Conservation (phyloP, 352 stramenopile genomes). For the Globisporangium paddicum region DNA sequence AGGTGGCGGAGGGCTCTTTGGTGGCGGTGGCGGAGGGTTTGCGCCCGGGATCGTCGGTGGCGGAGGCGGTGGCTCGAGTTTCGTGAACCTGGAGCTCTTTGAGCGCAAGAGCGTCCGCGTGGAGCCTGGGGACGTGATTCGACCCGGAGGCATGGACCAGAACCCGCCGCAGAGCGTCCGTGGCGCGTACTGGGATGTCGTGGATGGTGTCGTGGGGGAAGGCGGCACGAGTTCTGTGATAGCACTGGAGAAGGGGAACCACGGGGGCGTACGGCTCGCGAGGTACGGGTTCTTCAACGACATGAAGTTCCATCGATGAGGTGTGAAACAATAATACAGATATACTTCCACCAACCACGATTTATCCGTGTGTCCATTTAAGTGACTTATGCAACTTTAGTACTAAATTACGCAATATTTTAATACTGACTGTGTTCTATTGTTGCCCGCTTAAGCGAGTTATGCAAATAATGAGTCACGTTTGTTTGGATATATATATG, state of each 20-base stretch:
- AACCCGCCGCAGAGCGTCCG: slow-evolving; percentile 46
- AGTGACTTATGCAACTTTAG: no score
- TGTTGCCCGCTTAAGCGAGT: no score
- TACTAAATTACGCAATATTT: no score
- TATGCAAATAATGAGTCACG: no score
- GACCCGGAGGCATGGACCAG: slow-evolving; percentile 47
- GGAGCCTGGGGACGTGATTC: slow-evolving; percentile 22
- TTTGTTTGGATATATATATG: no score
- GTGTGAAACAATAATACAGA: neutral
- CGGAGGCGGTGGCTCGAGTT: slow-evolving; percentile 61
- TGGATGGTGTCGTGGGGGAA: slow-evolving; percentile 50
- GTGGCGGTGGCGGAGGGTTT: slow-evolving; percentile 62
- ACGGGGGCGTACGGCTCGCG: slow-evolving; percentile 61
- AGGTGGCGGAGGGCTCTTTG: slow-evolving; percentile 57
- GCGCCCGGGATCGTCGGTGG: slow-evolving; percentile 66
- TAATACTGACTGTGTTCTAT: no score
- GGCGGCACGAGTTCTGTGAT: slow-evolving; percentile 35
- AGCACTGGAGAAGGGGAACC: slow-evolving; percentile 34
- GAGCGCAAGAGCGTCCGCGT: slow-evolving; percentile 41
- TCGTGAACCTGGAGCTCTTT: slow-evolving; percentile 38
- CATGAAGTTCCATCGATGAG: slow-evolving; percentile 61
- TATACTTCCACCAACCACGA: no score
- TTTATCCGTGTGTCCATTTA: no score
- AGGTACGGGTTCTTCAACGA: slow-evolving; percentile 65
- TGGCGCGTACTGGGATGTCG: slow-evolving; percentile 52